Percentiles rank a stretch among this genome's conserved stretches.
Conservation (phyloP, 1,284 basidiomycete genomes). For the Phellinidium pouzarii region DNA sequence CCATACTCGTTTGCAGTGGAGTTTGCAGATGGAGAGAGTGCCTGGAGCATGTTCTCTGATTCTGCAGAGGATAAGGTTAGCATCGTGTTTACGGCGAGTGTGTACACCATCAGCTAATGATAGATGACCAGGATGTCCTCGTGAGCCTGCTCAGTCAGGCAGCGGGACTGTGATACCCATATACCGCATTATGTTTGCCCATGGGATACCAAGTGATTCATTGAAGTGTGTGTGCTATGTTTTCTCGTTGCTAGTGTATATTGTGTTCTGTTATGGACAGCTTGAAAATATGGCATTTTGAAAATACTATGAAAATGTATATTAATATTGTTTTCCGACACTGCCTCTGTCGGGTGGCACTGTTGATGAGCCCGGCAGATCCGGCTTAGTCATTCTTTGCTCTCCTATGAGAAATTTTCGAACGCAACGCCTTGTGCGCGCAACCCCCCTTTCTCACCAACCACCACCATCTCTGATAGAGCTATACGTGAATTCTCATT, state of each 20-base stretch:
- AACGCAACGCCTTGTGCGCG: background rate
- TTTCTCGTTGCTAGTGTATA: no score
- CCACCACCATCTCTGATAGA: conserved; percentile 17
- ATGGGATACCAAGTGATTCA: no score
- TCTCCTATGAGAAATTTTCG: conserved; percentile 9
- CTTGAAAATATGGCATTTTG: no score
- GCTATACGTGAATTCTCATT: conserved; percentile 17
- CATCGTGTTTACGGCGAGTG: conserved; percentile 5
- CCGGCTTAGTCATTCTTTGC: conserved; percentile 4
- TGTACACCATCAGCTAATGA: conserved; percentile 5
- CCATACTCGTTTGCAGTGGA: conserved; percentile 64
- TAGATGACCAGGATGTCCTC: conserved; percentile 19
- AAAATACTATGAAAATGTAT: no score
- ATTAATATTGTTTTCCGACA: no score
- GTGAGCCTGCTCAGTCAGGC: conserved; percentile 20
- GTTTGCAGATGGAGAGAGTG: conserved; percentile 41
- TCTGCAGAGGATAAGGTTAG: conserved; percentile 60
- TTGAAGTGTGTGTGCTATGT: no score
- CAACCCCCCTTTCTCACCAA: conserved; percentile 14
- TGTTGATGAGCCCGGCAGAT: background rate
- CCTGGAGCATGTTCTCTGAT: conserved; percentile 62
- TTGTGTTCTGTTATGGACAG: no score
- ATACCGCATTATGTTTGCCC: background rate
- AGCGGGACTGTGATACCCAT: conserved; percentile 15
- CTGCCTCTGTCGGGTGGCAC: background rate